Conservation (phyloP, 1,284 basidiomycete genomes). For the Stygiomarasmius scandens region DNA sequence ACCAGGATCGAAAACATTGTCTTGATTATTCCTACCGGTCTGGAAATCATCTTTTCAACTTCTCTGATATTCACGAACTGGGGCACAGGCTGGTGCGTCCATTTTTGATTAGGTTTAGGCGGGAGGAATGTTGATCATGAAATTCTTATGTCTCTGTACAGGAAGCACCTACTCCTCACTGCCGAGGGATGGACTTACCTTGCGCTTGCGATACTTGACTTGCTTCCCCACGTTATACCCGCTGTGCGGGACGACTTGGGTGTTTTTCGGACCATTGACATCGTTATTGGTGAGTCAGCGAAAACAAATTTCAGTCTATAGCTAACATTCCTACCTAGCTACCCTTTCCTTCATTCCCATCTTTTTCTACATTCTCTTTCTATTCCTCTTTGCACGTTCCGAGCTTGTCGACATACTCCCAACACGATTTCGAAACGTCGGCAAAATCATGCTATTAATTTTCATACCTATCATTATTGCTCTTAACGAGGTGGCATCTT, state of each 20-base stretch:
- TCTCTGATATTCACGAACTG: constrained; percentile 53
- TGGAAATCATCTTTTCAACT: constrained; percentile 63
- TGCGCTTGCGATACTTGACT: constrained; percentile 58
- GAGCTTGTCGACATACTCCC: constrained; percentile 59
- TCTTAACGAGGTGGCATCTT: constrained; percentile 64
- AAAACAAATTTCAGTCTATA: no score
- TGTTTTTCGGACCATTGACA: constrained; percentile 42
- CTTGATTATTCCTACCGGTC: constrained; percentile 61
- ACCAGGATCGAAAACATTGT: constrained; percentile 46
- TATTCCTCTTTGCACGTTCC: constrained; percentile 51
- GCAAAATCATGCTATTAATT: constrained; percentile 48
- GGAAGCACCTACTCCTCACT: constrained; percentile 59
- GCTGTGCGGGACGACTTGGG: constrained; percentile 41
- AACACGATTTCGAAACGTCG: constrained; percentile 43
- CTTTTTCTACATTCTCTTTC: constrained; percentile 55
- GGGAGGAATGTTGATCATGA: constrained; percentile 3
- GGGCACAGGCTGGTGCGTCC: constrained; percentile 56
- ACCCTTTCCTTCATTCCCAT: constrained; percentile 60
- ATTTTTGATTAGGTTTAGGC: not conserved
- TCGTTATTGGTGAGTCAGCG: constrained; percentile 38
- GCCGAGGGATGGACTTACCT: constrained; percentile 66
- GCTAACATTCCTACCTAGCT: constrained; percentile 40
- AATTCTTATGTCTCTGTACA: constrained; percentile 22
- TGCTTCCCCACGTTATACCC: constrained; percentile 58
- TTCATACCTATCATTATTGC: constrained; percentile 58